Evolutionary conservation across 2,329 filamentous ascomycete species (phyloP).

Genomic region (Hypoxylon sp.): DNA sequence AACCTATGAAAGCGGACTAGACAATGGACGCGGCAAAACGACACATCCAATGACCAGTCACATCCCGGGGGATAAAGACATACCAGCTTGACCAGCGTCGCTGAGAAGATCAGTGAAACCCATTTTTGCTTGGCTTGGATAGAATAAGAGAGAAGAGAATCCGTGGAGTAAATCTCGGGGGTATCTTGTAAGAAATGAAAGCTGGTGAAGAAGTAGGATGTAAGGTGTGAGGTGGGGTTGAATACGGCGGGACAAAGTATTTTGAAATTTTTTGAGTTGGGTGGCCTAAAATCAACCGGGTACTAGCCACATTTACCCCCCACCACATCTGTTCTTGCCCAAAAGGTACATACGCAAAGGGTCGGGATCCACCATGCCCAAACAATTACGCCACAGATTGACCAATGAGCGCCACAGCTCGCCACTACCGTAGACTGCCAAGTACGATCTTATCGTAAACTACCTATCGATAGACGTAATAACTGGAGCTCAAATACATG

Average conservation of each 20-base stretch:
- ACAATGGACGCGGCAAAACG: slow-evolving; percentile 25
- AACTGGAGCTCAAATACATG: slow-evolving; percentile 36
- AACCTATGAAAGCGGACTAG: slow-evolving; percentile 19
- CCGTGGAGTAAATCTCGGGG: slow-evolving; percentile 43
- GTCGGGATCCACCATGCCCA: background rate
- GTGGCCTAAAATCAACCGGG: slow-evolving; percentile 37
- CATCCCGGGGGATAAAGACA: slow-evolving; percentile 49
- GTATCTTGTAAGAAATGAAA: slow-evolving; percentile 54
- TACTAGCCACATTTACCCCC: slow-evolving; percentile 40
- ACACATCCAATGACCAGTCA: slow-evolving; percentile 10
- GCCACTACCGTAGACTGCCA: slow-evolving; percentile 11
- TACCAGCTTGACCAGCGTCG: slow-evolving; percentile 69
- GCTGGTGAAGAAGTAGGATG: slow-evolving; percentile 44
- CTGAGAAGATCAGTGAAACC: slow-evolving; percentile 73
- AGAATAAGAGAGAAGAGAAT: slow-evolving; percentile 42
- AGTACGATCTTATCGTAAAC: slow-evolving; percentile 26
- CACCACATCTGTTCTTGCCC: slow-evolving; percentile 12
- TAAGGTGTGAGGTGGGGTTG: slow-evolving; percentile 51
- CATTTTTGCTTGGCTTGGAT: slow-evolving; percentile 60
- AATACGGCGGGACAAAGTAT: slow-evolving; percentile 48
- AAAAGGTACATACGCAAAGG: slow-evolving; percentile 13
- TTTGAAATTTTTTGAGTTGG: slow-evolving; percentile 50
- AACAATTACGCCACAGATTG: background rate
- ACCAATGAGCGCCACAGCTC: slow-evolving; percentile 8
- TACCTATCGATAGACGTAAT: slow-evolving; percentile 45